Percentiles rank a stretch among this genome's conserved stretches.
Conservation (phyloP, 345 rosid genomes). For the Kandelia obovata region DNA sequence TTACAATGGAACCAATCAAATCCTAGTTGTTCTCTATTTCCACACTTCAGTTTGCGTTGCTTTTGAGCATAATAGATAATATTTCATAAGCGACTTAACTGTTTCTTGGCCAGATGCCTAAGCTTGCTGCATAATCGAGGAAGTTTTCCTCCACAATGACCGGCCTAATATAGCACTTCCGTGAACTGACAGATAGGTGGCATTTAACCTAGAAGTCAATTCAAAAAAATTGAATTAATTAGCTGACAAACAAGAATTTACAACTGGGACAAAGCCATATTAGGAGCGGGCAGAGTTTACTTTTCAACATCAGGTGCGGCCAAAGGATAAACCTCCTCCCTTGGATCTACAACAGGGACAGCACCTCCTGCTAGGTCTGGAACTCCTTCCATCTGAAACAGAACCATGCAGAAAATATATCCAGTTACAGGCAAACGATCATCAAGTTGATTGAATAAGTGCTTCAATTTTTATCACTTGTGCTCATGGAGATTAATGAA, state of each 20-base stretch:
- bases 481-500: not conserved
- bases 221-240: slow-evolving; percentile 14
- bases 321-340: slow-evolving; percentile 68
- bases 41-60: too few species aligned
- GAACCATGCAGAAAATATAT: too few species aligned
- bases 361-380: slow-evolving; percentile 60
- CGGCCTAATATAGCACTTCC: slow-evolving; percentile 73
- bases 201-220: slow-evolving; percentile 62
- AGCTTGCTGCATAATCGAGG: slow-evolving; percentile 46
- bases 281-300: slow-evolving; percentile 27
- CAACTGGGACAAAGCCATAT: too few species aligned
- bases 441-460: not conserved
- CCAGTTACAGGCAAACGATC: not conserved
- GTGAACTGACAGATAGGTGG: slow-evolving; percentile 66
- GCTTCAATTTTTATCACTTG: not conserved
- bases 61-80: not conserved
- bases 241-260: slow-evolving; percentile 7
- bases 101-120: slow-evolving; percentile 11
- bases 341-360: slow-evolving; percentile 52
- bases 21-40: too few species aligned
- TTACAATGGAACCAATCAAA: too few species aligned
- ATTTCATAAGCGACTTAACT: not conserved
- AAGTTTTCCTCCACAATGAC: slow-evolving; percentile 62
- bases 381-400: slow-evolving; percentile 65
- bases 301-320: slow-evolving; percentile 84